phyloP scores from a whole-genome alignment of 2,329 filamentous ascomycete species.

The Curvularia hawaiiensis region DNA sequence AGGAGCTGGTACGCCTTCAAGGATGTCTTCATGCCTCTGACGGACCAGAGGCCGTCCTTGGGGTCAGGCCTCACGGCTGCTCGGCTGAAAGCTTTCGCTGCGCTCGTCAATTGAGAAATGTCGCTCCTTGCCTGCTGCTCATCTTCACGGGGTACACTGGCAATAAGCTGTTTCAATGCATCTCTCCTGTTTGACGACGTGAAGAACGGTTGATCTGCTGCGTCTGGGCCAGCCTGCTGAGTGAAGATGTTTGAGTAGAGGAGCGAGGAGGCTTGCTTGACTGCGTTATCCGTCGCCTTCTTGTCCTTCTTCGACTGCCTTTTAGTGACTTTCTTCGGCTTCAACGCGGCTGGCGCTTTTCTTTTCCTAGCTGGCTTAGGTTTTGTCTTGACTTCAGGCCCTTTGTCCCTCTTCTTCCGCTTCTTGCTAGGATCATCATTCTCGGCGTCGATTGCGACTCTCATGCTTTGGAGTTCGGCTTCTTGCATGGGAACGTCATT shows the following conservation, averaged over 20 bases:
- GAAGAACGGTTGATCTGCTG: constrained; percentile 33
- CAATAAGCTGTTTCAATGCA: constrained; percentile 50
- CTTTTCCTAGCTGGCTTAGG: not conserved
- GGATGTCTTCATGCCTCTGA: constrained; percentile 55
- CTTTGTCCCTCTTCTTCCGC: constrained; percentile 18
- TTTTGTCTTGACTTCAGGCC: not conserved
- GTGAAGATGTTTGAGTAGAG: constrained; percentile 40
- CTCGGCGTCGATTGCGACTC: constrained; percentile 34
- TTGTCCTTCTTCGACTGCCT: constrained; percentile 25
- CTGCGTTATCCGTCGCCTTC: constrained; percentile 21
- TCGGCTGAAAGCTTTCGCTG: constrained; percentile 50
- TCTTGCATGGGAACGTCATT: constrained; percentile 28
- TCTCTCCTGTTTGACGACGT: constrained; percentile 30
- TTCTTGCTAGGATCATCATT: constrained; percentile 32
- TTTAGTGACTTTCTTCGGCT: constrained; percentile 1
- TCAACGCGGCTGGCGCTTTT: not conserved
- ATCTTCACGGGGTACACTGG: constrained; percentile 46
- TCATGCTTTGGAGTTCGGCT: constrained; percentile 37
- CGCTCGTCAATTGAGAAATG: constrained; percentile 45
- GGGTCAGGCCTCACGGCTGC: constrained; percentile 41
- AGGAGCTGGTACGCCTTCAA: constrained; percentile 59
- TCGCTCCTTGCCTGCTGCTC: constrained; percentile 43
- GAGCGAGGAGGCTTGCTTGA: constrained; percentile 30
- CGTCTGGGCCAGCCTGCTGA: constrained; percentile 35
- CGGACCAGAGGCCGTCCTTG: constrained; percentile 46